Evolutionary conservation across 2,329 filamentous ascomycete genomes (phyloP), one percentile per base, ranked within the genome.

Genomic region (Zymoseptoria passerinii): DNA sequence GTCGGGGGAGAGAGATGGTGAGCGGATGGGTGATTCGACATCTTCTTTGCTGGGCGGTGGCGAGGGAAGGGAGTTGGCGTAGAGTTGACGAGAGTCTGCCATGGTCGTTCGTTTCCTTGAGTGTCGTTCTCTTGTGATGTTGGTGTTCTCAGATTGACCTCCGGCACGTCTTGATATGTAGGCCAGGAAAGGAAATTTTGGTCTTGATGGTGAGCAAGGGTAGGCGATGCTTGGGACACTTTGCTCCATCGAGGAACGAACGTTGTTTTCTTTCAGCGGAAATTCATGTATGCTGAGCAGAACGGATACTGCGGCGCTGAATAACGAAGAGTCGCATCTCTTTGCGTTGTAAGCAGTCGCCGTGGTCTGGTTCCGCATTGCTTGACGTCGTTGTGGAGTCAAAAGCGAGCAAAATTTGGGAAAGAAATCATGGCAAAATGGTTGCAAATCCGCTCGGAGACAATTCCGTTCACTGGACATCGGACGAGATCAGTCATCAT

Each of bases 1-100:
- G 16, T 59, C 50, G n/a, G 61, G 58, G 8, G 63, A 58, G 18
- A n/a, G n/a, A n/a, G n/a, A n/a, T n/a, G 18, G 20, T 8, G 57
- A 18, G 52, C 62, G 53, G 1, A 19, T 29, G 13, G 62, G 62
- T 16, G 58, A 61, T 53, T 64, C 58, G 53, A 59, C 28, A 29
- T 64, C 63, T 56, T 63, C 59, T 51, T 61, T 58, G 35, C 35
- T 44, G 2, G 35, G 16, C 35, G 35, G 4, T 16, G 35, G 35
- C 10, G 13, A 2, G 10, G 35, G 2, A 5, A 44, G 35, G 35
- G 35, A 44, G 35, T 16, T 16, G 35, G 35, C 13, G 35, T 10
- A 44, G 13, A 3, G 35, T 44, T 44, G 35, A 3, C 35, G 35
- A 44, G 13, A 16, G 16, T 4, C 2, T 7, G 16, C 10, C 35